Evolutionary conservation across 371 early-diverging fungal genomes (phyloP), one percentile per base, ranked within the genome.

Genomic region (Haplosporangium sp.): DNA sequence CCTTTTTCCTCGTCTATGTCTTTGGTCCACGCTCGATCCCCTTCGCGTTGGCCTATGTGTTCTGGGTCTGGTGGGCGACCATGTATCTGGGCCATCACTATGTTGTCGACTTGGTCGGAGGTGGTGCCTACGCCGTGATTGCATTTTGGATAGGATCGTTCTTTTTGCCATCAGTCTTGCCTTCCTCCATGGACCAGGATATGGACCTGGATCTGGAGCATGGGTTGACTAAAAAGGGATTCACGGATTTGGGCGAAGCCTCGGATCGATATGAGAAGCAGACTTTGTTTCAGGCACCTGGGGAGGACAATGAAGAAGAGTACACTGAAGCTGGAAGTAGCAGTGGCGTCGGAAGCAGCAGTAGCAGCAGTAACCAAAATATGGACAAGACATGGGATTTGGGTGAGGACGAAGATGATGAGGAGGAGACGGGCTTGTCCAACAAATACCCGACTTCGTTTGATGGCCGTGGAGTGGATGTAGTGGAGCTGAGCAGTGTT

Each of bases 51-150:
- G 55, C 64, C 10, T 91, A 92, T 72, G 85, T 89, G 20, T 74
- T 86, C 64, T 91, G 91, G 92, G 83, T 91, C 77, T 91, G 92
- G 93, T 91, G 89, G 87, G 84, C 91, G 0, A 92, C 92, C 64
- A 89, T 93, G 87, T 93, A 93, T 67, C 80, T 92, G 21, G 87
- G 87, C 7, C 93, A 93, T 57, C 92, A 93, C 63, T 93, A 91
- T 62, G 83, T 92, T 74, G 86, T 90, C 58, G 93, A 93, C 81
- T 79, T 93, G 52, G 85, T 91, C 11, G 91, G 88, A 42, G 93
- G 93, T 6, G 86, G 85, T 16, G 81, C 87, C n/a, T 91, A 89
- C 73, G 89, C 93, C 0, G 73, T 89, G 11, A 81, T 85, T 10
- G 81, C 87, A 5, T 90, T 86, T 54, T 84, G 81, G 62, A 72